These are phyloP conservation scores for Trichoderma harzianum DNA, from an alignment of 2,329 filamentous ascomycete genomes.

Conservation along the genomic window DNA sequence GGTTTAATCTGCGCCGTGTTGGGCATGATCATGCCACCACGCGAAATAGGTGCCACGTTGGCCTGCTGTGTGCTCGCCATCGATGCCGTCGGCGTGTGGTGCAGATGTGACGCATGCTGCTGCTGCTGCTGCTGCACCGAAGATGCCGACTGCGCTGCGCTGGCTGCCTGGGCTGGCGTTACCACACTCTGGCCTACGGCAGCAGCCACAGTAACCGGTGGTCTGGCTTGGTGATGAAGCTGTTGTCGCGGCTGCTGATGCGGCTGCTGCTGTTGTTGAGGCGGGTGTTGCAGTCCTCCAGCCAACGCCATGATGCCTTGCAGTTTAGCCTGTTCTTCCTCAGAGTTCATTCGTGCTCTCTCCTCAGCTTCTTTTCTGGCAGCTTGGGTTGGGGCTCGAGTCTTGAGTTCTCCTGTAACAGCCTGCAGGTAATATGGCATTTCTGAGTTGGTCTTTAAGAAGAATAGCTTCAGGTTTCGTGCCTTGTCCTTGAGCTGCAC, in stretches of 20 bases:
- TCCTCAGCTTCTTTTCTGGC: constrained; percentile 66
- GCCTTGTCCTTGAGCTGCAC: constrained; percentile 93
- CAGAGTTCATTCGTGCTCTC: constrained; percentile 54
- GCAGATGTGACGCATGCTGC: constrained; percentile 19
- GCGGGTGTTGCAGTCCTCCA: constrained; percentile 47
- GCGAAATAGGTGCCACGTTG: background rate
- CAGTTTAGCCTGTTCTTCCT: constrained; percentile 58
- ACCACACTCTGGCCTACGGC: constrained; percentile 31
- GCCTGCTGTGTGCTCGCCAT: constrained; percentile 3
- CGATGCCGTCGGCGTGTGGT: constrained; percentile 20
- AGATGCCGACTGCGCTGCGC: constrained; percentile 27
- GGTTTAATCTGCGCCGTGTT: constrained; percentile 25
- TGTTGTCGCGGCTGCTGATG: constrained; percentile 36
- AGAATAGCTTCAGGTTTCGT: constrained; percentile 84
- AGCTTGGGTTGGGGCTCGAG: constrained; percentile 72
- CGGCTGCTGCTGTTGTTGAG: constrained; percentile 14
- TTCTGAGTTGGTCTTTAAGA: constrained; percentile 85
- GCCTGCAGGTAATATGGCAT: constrained; percentile 85
- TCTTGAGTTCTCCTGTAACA: constrained; percentile 87
- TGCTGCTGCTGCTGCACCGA: constrained; percentile 16
- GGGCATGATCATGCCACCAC: constrained; percentile 13
- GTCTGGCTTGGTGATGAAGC: constrained; percentile 26
- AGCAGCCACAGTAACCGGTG: constrained; percentile 25
- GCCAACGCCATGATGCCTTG: constrained; percentile 58
- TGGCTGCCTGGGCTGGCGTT: constrained; percentile 34